Conservation (phyloP, 257 asterid species). For the Echium plantagineum region DNA sequence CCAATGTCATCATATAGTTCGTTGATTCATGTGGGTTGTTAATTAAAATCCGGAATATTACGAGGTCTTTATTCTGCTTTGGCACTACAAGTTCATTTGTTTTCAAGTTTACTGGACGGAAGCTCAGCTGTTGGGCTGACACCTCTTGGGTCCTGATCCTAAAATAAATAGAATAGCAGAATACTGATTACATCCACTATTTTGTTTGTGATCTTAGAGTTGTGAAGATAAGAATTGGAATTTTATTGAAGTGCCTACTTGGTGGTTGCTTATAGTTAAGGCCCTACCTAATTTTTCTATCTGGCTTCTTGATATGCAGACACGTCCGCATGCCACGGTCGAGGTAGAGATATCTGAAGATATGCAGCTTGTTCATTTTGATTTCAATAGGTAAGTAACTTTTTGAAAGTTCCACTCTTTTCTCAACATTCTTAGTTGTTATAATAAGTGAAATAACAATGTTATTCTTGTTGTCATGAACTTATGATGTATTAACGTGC, state of each 20-base stretch:
- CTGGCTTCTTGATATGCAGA: constrained; percentile 33
- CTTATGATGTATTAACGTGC: not conserved
- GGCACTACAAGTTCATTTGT: no score
- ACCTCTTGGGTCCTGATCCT: no score
- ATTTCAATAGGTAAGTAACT: constrained; percentile 66
- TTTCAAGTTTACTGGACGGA: no score
- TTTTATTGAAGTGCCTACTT: not conserved
- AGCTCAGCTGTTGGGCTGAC: no score
- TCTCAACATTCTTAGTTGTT: not conserved
- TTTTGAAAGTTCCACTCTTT: not conserved
- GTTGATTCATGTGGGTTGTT: no score
- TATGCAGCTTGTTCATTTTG: constrained; percentile 99
- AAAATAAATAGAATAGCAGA: no score
- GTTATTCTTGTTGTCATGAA: not conserved
- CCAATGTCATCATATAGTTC: no score
- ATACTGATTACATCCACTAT: no score
- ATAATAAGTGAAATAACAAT: not conserved
- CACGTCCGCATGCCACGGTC: constrained; percentile 98
- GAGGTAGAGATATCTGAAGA: constrained; percentile 99
- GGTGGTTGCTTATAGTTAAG: not conserved
- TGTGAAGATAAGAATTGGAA: not conserved
- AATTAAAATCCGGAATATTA: no score
- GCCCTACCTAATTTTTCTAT: constrained; percentile 4
- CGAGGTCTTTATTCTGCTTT: no score
- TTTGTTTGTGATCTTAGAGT: not conserved